Conservation (phyloP, 2,329 filamentous ascomycete species). For the Microsporum audouinii region DNA sequence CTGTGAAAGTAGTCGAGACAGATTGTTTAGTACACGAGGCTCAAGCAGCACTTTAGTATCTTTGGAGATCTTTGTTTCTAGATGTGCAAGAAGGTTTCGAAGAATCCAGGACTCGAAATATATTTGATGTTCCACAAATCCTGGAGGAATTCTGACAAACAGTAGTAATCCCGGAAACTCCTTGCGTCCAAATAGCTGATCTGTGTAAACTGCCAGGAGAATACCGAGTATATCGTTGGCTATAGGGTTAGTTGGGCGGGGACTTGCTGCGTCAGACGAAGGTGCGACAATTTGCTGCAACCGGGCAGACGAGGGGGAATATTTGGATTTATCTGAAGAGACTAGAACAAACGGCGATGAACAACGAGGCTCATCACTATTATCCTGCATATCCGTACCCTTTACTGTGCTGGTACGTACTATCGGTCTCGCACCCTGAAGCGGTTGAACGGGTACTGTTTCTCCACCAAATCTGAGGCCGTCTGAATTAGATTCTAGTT, state of each 20-base stretch:
- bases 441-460: constrained; percentile 70
- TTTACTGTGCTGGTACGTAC: constrained; percentile 59
- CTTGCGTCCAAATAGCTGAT: constrained; percentile 74
- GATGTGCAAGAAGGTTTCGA: constrained; percentile 58
- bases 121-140: constrained; percentile 86
- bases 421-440: constrained; percentile 55
- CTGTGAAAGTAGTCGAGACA: constrained; percentile 68
- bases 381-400: constrained; percentile 34
- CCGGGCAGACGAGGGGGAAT: constrained; percentile 49
- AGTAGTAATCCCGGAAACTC: constrained; percentile 83
- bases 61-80: constrained; percentile 58
- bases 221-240: constrained; percentile 68
- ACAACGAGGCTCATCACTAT: constrained; percentile 47
- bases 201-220: constrained; percentile 66
- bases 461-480: constrained; percentile 73
- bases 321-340: constrained; percentile 54
- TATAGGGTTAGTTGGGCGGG: constrained; percentile 51
- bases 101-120: constrained; percentile 90
- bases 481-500: constrained; percentile 73
- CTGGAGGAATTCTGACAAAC: constrained; percentile 78
- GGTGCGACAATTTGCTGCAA: constrained; percentile 54
- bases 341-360: constrained; percentile 88
- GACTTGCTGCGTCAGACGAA: constrained; percentile 40
- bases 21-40: constrained; percentile 72
- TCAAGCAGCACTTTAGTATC: constrained; percentile 65